Conservation (phyloP, 768 basidiomycete species). For the Paxillus involutus region DNA sequence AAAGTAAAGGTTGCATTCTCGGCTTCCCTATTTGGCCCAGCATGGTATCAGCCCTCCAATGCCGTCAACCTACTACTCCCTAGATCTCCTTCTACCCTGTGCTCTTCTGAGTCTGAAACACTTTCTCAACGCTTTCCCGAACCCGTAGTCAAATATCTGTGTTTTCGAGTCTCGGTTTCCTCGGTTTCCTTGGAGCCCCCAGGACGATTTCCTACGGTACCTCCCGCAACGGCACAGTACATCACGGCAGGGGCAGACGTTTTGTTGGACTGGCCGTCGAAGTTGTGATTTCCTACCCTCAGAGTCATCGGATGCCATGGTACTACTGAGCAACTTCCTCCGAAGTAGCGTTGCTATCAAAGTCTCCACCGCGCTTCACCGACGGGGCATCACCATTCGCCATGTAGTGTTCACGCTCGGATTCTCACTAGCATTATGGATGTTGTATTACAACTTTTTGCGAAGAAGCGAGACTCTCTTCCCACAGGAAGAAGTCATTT, state of each 20-base stretch:
- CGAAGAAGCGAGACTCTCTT: neutral
- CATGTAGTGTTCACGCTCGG: slow-evolving; percentile 18
- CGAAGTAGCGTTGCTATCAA: neutral
- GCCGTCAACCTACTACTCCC: no score
- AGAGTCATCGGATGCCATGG: slow-evolving; percentile 3
- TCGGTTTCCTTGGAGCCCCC: no score
- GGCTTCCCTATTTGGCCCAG: no score
- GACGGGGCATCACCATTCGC: slow-evolving; percentile 22
- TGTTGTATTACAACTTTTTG: slow-evolving; percentile 13
- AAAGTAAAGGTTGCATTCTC: no score
- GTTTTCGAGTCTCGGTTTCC: neutral
- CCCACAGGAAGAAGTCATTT: slow-evolving; percentile 12
- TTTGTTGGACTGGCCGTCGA: neutral
- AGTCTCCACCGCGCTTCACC: slow-evolving; percentile 2
- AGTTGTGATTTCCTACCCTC: neutral
- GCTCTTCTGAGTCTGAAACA: neutral
- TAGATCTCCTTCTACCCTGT: no score
- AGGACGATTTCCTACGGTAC: no score
- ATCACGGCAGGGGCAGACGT: neutral
- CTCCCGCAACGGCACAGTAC: neutral
- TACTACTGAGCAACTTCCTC: neutral
- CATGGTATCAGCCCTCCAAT: no score
- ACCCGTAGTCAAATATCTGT: neutral
- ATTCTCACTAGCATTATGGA: slow-evolving; percentile 16
- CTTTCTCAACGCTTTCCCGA: neutral